These are phyloP conservation scores for Wickerhamomyces bovis DNA, from an alignment of 805 yeast species.

Conservation along the genomic window DNA sequence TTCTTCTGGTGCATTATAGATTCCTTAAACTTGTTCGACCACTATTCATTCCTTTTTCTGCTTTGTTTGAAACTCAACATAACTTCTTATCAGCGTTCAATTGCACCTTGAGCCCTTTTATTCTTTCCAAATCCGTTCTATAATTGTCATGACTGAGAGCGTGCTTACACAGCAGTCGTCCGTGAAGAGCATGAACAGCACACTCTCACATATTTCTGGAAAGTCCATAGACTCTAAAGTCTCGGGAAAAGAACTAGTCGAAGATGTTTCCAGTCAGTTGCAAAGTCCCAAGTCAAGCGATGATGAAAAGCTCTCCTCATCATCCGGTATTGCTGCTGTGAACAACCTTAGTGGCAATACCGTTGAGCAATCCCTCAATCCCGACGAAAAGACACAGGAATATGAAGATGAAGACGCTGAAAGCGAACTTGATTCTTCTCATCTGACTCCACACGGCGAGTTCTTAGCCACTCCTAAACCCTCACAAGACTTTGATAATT, in stretches of 20 bases:
- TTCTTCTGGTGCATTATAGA: too few relatives aligned
- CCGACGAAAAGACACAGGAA: neutral
- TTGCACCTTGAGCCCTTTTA: too few relatives aligned
- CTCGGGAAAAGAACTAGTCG: neutral
- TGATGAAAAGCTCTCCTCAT: neutral
- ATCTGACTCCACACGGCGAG: neutral
- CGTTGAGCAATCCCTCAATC: too few relatives aligned
- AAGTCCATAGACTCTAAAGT: neutral
- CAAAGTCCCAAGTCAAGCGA: neutral
- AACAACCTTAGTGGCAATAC: too few relatives aligned
- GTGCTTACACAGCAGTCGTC: neutral
- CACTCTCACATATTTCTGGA: neutral
- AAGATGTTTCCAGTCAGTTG: neutral
- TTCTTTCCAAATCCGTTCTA: neutral
- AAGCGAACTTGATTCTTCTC: neutral
- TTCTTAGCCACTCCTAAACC: constrained; percentile 13
- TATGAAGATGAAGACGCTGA: neutral
- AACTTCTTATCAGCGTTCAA: neutral
- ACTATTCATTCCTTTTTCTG: constrained; percentile 6
- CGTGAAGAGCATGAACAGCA: neutral
- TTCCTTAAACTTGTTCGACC: neutral
- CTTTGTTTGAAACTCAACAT: neutral
- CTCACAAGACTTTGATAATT: constrained; percentile 7
- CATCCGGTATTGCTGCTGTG: neutral
- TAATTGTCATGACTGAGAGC: neutral